These are phyloP conservation scores for Albatrellus ellisii DNA, from an alignment of 768 basidiomycete species.

Conservation along the genomic window DNA sequence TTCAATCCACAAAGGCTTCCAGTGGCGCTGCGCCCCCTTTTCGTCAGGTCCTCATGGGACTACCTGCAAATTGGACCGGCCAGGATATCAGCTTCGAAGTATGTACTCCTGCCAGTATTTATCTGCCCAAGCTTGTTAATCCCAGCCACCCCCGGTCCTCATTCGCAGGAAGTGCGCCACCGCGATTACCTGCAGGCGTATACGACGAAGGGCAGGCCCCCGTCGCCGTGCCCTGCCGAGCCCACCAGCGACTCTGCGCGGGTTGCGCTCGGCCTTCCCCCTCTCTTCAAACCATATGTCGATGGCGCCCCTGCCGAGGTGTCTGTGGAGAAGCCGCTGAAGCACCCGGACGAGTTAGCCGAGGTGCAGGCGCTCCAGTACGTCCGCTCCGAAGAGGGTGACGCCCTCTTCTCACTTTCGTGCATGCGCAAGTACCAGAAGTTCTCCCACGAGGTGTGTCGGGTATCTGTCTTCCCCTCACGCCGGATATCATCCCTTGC, in stretches of 20 bases:
- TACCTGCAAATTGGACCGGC: neutral
- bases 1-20: neutral
- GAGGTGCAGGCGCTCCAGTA: neutral
- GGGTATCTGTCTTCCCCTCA: neutral
- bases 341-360: neutral
- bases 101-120: constrained; percentile 6
- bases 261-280: constrained; percentile 31
- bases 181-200: constrained; percentile 43
- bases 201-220: constrained; percentile 30
- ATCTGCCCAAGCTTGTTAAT: neutral
- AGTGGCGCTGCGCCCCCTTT: neutral
- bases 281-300: constrained; percentile 33
- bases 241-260: constrained; percentile 35
- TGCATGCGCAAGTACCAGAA: neutral
- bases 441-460: neutral
- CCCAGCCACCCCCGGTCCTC: neutral
- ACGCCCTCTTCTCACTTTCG: neutral
- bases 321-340: neutral
- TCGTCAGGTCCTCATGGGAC: neutral
- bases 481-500: neutral
- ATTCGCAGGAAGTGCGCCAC: neutral
- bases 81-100: neutral
- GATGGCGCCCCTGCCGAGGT: neutral
- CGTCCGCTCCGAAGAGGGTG: neutral
- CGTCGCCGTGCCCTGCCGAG: constrained; percentile 32